Base-by-base conservation (phyloP, 768 basidiomycete species). In the Mycena capillaripes region DNA sequence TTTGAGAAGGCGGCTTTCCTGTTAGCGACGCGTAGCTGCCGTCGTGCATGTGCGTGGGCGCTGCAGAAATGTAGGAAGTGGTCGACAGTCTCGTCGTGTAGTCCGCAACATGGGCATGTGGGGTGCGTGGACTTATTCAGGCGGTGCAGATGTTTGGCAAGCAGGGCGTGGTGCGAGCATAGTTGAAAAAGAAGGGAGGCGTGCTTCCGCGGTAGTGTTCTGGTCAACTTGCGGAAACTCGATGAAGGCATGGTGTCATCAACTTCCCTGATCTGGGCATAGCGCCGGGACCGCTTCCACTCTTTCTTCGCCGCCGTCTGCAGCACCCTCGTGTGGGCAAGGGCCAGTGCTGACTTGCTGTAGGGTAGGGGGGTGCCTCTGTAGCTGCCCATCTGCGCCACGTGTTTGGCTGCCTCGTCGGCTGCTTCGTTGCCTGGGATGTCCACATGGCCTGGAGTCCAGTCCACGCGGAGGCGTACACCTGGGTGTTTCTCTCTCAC, bases 151-250 rank as follows among this genome's bases (percentile, higher is more conserved):
- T 64, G 62, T 4, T 19, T 10, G 11, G 48, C 46, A 2, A 64
- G 23, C 2, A 48, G 62, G 12, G n/a, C 34, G 48, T 64, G 62
- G 1, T 38, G 62, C 4, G 60, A 46, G 29, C 60, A 44, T 6
- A 61, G 42, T 21, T 61, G 60, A 34, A 61, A 61, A 17, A 64
- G 42, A 2, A 64, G 62, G 1, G 62, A n/a, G 6, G 62, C 46
- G 29, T 64, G 62, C 17, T 64, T 66, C 1, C 64, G 36, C 5
- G 64, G 64, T 0, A 53, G n/a, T 6, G 19, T 2, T 4, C 19
- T 9, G 17, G 5, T 63, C 30, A n/a, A 0, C 34, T 56, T 56
- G 1, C 7, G 30, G 8, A 56, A 56, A 7, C 14, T 21, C 10
- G 7, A 3, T 2, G 55, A 56, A 9, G 55, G 55, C 32, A 9